Evolutionary conservation across 106 monocot species (phyloP).

Genomic region (Dendrobium catenatum): DNA sequence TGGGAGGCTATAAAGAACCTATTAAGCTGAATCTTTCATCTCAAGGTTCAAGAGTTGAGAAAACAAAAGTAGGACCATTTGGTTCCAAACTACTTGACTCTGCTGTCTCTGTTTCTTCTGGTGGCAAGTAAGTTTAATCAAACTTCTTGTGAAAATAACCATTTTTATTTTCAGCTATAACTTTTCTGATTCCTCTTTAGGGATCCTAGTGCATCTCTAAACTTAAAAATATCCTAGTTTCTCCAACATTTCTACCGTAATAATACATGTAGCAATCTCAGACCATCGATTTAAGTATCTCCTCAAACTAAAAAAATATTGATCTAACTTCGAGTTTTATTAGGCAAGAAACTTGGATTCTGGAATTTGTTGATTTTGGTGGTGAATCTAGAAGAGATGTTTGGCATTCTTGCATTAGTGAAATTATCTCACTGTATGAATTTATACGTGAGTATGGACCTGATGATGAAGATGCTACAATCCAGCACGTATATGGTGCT

Average conservation of each 20-base stretch:
- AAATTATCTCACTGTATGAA: slow-evolving; percentile 66
- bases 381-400: slow-evolving; percentile 93
- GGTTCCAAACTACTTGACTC: slow-evolving; percentile 92
- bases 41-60: slow-evolving; percentile 57
- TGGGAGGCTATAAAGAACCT: slow-evolving; percentile 43
- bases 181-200: neutral
- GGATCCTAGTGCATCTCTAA: neutral
- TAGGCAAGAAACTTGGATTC: slow-evolving; percentile 61
- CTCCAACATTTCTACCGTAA: neutral
- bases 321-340: slow-evolving; percentile 17
- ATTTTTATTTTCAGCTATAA: neutral
- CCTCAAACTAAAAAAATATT: neutral
- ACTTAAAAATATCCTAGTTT: neutral
- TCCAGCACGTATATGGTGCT: slow-evolving; percentile 79
- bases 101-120: slow-evolving; percentile 75
- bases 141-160: neutral
- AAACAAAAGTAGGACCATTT: slow-evolving; percentile 86
- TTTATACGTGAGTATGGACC: slow-evolving; percentile 89
- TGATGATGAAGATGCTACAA: slow-evolving; percentile 58
- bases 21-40: slow-evolving; percentile 70
- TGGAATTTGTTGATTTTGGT: slow-evolving; percentile 97
- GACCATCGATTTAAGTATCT: neutral
- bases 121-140: slow-evolving; percentile 39
- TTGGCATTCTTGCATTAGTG: slow-evolving; percentile 89
- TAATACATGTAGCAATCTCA: neutral